Conservation (phyloP, 2,329 filamentous ascomycete species). For the Chaetomiaceae sp. region DNA sequence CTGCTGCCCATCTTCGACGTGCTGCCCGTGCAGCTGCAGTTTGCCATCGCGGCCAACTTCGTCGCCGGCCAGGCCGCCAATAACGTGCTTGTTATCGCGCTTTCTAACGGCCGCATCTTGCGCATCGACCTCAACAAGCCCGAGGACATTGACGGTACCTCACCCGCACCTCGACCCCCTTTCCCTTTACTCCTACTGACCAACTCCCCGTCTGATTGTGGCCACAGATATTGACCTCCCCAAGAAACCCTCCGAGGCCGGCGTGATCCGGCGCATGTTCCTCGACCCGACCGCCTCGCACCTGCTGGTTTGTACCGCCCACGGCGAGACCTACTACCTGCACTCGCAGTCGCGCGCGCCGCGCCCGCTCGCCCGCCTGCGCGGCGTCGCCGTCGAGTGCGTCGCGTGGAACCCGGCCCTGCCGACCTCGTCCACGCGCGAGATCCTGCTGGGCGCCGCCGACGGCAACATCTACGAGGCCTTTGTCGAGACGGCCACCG, state of each 20-base stretch:
- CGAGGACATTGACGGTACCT: constrained; percentile 83
- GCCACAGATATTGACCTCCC: constrained; percentile 94
- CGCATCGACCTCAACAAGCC: constrained; percentile 91
- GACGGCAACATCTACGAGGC: constrained; percentile 94
- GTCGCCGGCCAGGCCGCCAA: constrained; percentile 95
- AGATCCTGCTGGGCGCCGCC: constrained; percentile 86
- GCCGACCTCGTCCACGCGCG: constrained; percentile 87
- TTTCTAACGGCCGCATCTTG: constrained; percentile 86
- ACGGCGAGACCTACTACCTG: constrained; percentile 95
- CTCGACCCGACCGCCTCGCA: constrained; percentile 95
- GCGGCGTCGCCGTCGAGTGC: constrained; percentile 80
- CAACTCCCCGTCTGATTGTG: neutral
- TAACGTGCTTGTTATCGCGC: constrained; percentile 87
- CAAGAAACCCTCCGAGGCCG: constrained; percentile 84
- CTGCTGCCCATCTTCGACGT: constrained; percentile 88
- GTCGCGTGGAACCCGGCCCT: constrained; percentile 92
- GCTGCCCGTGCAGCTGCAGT: constrained; percentile 86
- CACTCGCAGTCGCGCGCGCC: constrained; percentile 90
- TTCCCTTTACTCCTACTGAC: neutral
- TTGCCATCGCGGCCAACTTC: constrained; percentile 90
- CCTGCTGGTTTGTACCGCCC: constrained; percentile 81
- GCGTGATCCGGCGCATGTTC: constrained; percentile 92
- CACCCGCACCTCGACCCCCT: too few relatives aligned
- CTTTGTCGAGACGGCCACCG: constrained; percentile 87
- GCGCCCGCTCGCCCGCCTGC: constrained; percentile 71